These are phyloP conservation scores for Saccharomycopsis selenospora DNA, from an alignment of 805 yeast species.

Conservation along the genomic window DNA sequence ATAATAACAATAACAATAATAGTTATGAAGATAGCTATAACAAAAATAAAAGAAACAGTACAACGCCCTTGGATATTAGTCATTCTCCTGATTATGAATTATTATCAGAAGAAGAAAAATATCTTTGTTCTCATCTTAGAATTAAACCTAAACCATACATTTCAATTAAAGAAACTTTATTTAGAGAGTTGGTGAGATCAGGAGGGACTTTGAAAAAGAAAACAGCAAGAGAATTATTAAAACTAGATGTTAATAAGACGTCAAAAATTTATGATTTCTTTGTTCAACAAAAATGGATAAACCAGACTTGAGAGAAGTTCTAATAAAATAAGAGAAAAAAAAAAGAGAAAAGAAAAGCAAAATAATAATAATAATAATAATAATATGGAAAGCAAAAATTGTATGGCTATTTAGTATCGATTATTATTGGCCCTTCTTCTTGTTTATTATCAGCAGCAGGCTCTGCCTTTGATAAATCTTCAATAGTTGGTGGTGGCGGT, in stretches of 20 bases:
- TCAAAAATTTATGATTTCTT: slow-evolving; percentile 88
- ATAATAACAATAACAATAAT: not conserved
- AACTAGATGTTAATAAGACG: slow-evolving; percentile 82
- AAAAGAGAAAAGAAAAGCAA: not conserved
- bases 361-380: not conserved
- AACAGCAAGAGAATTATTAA: slow-evolving; percentile 74
- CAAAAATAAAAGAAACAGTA: slow-evolving; percentile 33
- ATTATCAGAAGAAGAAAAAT: slow-evolving; percentile 81
- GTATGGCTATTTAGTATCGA: not conserved
- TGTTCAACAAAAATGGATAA: slow-evolving; percentile 82
- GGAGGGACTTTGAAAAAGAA: slow-evolving; percentile 81
- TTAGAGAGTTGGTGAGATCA: slow-evolving; percentile 77
- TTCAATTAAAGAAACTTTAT: slow-evolving; percentile 82
- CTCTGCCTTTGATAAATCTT: not conserved
- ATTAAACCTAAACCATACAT: slow-evolving; percentile 90
- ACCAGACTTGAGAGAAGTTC: slow-evolving; percentile 7
- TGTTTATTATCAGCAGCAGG: not conserved
- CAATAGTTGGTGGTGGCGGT: not conserved
- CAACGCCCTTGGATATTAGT: slow-evolving; percentile 57
- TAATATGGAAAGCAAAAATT: not conserved
- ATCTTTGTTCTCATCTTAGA: slow-evolving; percentile 73
- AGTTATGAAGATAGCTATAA: not conserved
- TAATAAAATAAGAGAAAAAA: not conserved
- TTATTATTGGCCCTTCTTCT: not conserved
- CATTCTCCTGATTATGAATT: slow-evolving; percentile 78